phyloP scores from a whole-genome alignment of 2,329 filamentous ascomycete species.

The Fonsecaea multimorphosa region DNA sequence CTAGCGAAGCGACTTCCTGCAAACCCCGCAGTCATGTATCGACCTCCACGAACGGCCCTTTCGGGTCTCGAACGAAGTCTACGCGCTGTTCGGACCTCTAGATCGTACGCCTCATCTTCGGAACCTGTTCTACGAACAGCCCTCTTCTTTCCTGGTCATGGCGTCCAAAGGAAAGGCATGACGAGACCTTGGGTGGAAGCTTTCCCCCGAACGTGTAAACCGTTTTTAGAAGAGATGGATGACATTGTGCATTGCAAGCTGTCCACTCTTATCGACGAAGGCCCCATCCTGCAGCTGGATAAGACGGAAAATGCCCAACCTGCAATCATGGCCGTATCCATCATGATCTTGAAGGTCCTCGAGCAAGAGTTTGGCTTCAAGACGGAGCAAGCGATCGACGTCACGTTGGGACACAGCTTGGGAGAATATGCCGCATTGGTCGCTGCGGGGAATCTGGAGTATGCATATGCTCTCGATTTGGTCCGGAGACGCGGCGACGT shows the following conservation, averaged over 20 bases:
- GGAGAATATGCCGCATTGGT: constrained; percentile 93
- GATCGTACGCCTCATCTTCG: constrained; percentile 32
- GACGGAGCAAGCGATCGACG: constrained; percentile 72
- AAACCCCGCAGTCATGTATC: constrained; percentile 27
- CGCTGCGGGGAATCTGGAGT: constrained; percentile 78
- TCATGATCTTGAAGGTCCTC: constrained; percentile 85
- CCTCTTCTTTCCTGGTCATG: constrained; percentile 66
- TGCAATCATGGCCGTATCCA: constrained; percentile 92
- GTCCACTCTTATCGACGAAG: constrained; percentile 77
- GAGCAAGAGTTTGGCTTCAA: constrained; percentile 84
- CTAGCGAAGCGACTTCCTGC: not conserved
- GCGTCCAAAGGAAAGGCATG: constrained; percentile 90
- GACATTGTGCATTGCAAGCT: constrained; percentile 74
- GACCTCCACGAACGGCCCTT: constrained; percentile 22
- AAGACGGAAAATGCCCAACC: constrained; percentile 88
- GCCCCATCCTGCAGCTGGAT: constrained; percentile 77
- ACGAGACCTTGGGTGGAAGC: constrained; percentile 81
- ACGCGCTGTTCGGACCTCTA: constrained; percentile 11
- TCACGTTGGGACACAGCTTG: constrained; percentile 86
- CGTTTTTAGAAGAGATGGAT: constrained; percentile 87
- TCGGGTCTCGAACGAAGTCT: constrained; percentile 17
- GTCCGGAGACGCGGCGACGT: constrained; percentile 78
- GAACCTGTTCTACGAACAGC: constrained; percentile 48
- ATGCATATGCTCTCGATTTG: constrained; percentile 77
- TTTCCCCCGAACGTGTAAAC: constrained; percentile 77